phyloP scores from a whole-genome alignment of 305 asterid species.

The Fraxinus nigra region DNA sequence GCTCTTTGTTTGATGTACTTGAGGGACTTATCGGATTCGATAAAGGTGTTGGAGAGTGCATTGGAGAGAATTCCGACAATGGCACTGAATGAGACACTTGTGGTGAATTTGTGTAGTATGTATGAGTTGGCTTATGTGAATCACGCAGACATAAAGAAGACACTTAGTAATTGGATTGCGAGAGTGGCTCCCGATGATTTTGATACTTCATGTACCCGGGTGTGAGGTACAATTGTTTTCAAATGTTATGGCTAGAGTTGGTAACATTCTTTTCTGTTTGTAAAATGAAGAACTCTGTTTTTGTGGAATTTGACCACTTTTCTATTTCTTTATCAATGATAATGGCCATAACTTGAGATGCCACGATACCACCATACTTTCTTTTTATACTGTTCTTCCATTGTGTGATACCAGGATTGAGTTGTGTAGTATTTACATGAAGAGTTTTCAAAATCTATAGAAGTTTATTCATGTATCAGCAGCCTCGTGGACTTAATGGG shows the following conservation, averaged over 20 bases:
- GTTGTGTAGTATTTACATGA: not conserved
- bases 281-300: not conserved
- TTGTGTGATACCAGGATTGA: not conserved
- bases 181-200: constrained; percentile 98
- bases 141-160: constrained; percentile 80
- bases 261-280: constrained; percentile 22
- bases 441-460: not conserved
- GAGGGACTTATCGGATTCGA: constrained; percentile 92
- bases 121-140: constrained; percentile 94
- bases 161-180: constrained; percentile 91
- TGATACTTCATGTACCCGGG: constrained; percentile 80
- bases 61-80: constrained; percentile 92
- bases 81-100: constrained; percentile 87
- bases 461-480: not conserved
- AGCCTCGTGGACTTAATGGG: not conserved
- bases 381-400: not conserved
- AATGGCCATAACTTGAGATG: constrained; percentile 6
- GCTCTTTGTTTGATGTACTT: constrained; percentile 97
- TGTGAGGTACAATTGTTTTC: constrained; percentile 47
- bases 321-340: not conserved
- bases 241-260: constrained; percentile 20
- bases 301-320: not conserved
- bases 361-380: not conserved
- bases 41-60: constrained; percentile 89
- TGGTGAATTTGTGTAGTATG: constrained; percentile 96